Conservation (phyloP, 1,284 basidiomycete species). For the Tylopilus sp. region DNA sequence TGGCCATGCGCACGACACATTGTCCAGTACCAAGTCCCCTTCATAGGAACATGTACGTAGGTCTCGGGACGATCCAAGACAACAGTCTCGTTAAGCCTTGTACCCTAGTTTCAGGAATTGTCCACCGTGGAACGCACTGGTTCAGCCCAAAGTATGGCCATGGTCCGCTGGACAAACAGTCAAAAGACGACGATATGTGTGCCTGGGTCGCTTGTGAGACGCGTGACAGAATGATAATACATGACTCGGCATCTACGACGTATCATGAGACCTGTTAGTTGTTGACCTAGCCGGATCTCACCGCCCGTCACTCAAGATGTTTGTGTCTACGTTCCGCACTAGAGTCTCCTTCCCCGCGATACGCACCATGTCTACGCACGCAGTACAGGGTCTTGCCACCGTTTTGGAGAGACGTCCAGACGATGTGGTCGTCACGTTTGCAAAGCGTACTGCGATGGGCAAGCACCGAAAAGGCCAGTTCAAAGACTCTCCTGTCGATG, state of each 20-base stretch:
- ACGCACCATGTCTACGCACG: slow-evolving; percentile 40
- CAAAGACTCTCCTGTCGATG: slow-evolving; percentile 73
- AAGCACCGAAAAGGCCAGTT: slow-evolving; percentile 76
- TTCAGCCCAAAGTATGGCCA: neutral
- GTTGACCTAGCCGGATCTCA: neutral
- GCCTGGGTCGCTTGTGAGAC: neutral
- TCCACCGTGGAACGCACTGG: neutral
- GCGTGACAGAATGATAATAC: neutral
- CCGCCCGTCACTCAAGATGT: slow-evolving; percentile 9
- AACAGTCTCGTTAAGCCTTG: neutral
- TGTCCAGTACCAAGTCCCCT: slow-evolving; percentile 2
- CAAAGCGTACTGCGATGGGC: slow-evolving; percentile 76
- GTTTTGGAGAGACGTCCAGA: slow-evolving; percentile 67
- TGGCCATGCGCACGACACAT: neutral
- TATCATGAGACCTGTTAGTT: slow-evolving; percentile 4
- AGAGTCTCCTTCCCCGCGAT: slow-evolving; percentile 2
- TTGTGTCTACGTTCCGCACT: slow-evolving; percentile 14
- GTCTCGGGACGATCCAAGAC: neutral
- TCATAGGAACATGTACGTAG: slow-evolving; percentile 5
- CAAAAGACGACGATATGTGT: neutral
- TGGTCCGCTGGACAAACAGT: neutral
- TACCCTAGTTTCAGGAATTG: neutral
- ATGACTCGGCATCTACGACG: neutral
- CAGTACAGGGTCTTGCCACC: slow-evolving; percentile 41
- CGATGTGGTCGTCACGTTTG: slow-evolving; percentile 85